A percentile compares a stretch with the other conserved stretches of the same genome.
These are phyloP conservation scores for Chamaecyparis obtusa DNA, from an alignment of 75 land plant genomes.

Conservation along the genomic window DNA sequence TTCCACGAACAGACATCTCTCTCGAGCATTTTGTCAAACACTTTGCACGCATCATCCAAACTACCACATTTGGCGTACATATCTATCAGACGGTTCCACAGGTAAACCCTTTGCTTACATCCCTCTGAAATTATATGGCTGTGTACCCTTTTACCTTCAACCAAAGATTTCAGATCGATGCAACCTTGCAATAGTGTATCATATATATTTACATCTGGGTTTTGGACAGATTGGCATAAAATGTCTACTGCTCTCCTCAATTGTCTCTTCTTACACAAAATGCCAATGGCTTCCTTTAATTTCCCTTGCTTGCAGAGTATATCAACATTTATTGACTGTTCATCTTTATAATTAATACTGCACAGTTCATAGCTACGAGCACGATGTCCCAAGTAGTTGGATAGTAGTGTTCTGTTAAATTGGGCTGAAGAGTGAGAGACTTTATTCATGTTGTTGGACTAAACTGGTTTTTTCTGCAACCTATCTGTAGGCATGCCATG, in stretches of 20 bases:
- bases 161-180: neutral
- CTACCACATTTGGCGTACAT: conserved; percentile 28
- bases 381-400: neutral
- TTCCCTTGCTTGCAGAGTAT: neutral
- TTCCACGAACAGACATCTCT: conserved; percentile 45
- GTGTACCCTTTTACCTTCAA: conserved; percentile 3
- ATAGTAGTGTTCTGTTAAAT: neutral
- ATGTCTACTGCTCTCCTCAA: neutral
- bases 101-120: neutral
- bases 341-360: neutral
- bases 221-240: neutral
- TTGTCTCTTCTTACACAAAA: neutral
- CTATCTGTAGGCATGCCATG: neutral
- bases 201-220: neutral
- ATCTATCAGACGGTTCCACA: conserved; percentile 4
- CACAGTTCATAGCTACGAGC: neutral
- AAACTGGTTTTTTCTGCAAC: neutral
- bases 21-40: conserved; percentile 46
- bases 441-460: neutral
- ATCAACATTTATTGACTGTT: neutral
- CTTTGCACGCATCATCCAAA: conserved; percentile 32
- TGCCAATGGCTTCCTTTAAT: neutral
- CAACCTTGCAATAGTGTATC: neutral
- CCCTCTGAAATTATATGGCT: neutral
- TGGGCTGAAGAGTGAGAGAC: neutral